Percentiles rank a stretch among this genome's conserved stretches.
Conservation (phyloP, 768 basidiomycete genomes). For the Tricholomella constricta region DNA sequence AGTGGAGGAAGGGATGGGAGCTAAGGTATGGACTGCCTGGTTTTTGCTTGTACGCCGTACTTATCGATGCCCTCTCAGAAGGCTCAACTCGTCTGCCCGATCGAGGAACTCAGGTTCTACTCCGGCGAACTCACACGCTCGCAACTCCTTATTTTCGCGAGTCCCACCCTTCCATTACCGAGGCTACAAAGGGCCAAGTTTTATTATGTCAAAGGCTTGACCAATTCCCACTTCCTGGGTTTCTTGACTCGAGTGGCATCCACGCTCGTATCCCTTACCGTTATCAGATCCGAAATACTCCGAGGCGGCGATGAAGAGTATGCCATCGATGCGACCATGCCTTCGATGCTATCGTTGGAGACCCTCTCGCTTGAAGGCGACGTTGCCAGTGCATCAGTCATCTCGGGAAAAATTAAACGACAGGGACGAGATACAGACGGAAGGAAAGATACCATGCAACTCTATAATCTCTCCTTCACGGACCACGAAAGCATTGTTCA, state of each 20-base stretch:
- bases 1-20: no score
- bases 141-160: slow-evolving; percentile 4
- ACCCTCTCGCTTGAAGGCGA: slow-evolving; percentile 1
- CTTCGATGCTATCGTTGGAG: slow-evolving; percentile 6
- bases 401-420: slow-evolving; percentile 3
- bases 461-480: background rate
- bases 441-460: background rate
- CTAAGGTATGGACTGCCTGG: no score
- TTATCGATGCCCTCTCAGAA: no score
- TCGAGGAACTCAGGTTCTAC: background rate
- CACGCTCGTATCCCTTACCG: slow-evolving; percentile 8
- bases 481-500: slow-evolving; percentile 1
- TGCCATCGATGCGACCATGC: slow-evolving; percentile 14
- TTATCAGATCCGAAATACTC: no score
- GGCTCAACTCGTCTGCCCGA: no score
- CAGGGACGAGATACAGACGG: background rate
- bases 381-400: background rate
- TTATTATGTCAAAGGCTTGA: slow-evolving; percentile 2
- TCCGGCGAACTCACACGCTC: background rate
- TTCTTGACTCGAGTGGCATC: slow-evolving; percentile 10
- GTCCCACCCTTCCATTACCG: background rate
- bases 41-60: no score
- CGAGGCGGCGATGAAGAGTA: slow-evolving; percentile 20
- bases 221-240: slow-evolving; percentile 9
- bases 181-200: slow-evolving; percentile 1